A percentile compares a stretch with the other conserved stretches of the same genome.
Conservation (phyloP, 2,329 filamentous ascomycete genomes). For the Aspergillus glaucus region DNA sequence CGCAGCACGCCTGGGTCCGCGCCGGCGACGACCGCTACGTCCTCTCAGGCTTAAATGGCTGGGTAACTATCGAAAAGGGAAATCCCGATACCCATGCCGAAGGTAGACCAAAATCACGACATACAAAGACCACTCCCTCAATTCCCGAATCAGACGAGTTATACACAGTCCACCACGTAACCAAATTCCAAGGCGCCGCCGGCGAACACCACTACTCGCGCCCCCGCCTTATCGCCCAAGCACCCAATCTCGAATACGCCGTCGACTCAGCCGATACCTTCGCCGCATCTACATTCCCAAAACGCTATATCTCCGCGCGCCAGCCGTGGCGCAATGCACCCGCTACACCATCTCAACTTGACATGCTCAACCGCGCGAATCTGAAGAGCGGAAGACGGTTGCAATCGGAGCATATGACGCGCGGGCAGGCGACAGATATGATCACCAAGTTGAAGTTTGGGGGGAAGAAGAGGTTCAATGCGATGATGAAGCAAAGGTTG, state of each 20-base stretch:
- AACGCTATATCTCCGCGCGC: conserved; percentile 58
- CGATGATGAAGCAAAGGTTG: conserved; percentile 18
- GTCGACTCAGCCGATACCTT: conserved; percentile 82
- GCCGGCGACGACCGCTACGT: conserved; percentile 65
- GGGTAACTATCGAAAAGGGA: conserved; percentile 47
- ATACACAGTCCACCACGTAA: conserved; percentile 30
- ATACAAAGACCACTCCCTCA: conserved; percentile 6
- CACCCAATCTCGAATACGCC: conserved; percentile 63
- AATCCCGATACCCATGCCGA: conserved; percentile 15
- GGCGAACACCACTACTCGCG: conserved; percentile 55
- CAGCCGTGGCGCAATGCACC: conserved; percentile 64
- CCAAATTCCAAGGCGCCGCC: conserved; percentile 19
- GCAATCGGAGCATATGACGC: conserved; percentile 52
- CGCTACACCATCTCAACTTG: conserved; percentile 50
- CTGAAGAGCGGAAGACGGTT: conserved; percentile 15
- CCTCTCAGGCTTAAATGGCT: conserved; percentile 59
- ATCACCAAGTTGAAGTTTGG: conserved; percentile 89
- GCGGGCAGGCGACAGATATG: conserved; percentile 80
- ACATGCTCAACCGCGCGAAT: conserved; percentile 36
- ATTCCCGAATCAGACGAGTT: neutral
- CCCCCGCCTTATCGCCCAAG: conserved; percentile 62
- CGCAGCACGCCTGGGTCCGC: conserved; percentile 74
- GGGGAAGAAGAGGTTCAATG: conserved; percentile 59
- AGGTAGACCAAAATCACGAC: conserved; percentile 26
- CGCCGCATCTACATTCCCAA: conserved; percentile 60